Evolutionary conservation across 257 asterid species (phyloP), one percentile per base, ranked within the genome.

Genomic region (Asclepias syriaca): DNA sequence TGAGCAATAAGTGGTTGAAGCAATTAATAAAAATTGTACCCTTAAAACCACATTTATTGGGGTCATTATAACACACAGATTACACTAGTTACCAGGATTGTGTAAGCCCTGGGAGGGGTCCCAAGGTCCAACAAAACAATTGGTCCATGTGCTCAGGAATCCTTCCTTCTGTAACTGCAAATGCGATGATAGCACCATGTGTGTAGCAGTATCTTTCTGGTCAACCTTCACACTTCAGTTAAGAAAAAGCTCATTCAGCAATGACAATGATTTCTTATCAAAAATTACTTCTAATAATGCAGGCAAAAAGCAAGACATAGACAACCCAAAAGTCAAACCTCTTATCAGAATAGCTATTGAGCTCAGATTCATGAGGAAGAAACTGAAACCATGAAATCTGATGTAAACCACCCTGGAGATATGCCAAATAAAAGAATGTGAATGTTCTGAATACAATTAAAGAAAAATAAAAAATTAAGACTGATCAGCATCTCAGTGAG

Each of bases 311-410:
- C 32, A 6, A 65, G 34, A 55, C 22, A 43, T 27, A 66, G 58
- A 54, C 60, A 6, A 63, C 65, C 61, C 66, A 72, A 73, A 66
- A 40, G 80, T 55, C 84, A 71, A 75, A 95, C 99, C 97, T 92
- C 82, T 85, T 90, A 78, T 95, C 96, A 74, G 93, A 78, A 66
- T 85, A 80, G 14, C 87, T 66, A 74, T 49, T 87, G 79, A 83
- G 82, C 75, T 88, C 95, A 61, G 85, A 83, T 80, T 95, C 98
- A 69, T 79, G 81, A 37, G 99, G 93, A 74, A 87, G 95, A 85
- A 95, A 95, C 89, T 95, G 99, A 86, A 95, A 95, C 99, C 99
- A 95, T 37, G 99, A 95, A 87, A 92, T 90, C 84, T 87, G 95
- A 82, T 90, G 93, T 80, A 95, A 87, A 76, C 98, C 98, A 50